Conservation (phyloP, 2,329 filamentous ascomycete species). For the Didymella arachidicola region DNA sequence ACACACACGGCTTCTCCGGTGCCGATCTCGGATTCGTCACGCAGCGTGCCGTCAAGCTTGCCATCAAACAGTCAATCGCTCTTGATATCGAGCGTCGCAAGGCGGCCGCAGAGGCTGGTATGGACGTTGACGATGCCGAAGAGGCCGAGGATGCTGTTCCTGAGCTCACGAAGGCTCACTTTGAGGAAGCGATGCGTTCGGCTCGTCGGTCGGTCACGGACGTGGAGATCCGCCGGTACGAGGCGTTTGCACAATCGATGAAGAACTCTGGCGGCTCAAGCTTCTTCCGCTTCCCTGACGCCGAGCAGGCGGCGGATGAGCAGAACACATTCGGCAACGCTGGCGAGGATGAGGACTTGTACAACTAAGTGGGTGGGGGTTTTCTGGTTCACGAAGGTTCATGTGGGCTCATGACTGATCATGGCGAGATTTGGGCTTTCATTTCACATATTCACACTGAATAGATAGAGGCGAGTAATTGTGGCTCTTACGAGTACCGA, state of each 20-base stretch:
- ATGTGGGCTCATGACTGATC: constrained; percentile 30
- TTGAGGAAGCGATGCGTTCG: constrained; percentile 97
- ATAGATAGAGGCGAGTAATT: constrained; percentile 34
- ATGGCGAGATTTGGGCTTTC: constrained; percentile 23
- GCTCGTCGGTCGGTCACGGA: constrained; percentile 94
- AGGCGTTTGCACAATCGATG: constrained; percentile 98
- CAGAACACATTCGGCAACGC: constrained; percentile 75
- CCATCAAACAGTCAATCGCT: constrained; percentile 96
- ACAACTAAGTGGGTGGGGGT: constrained; percentile 71
- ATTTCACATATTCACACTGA: constrained; percentile 18
- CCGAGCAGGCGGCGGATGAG: constrained; percentile 56
- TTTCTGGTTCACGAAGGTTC: constrained; percentile 3
- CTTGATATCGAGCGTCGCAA: constrained; percentile 88
- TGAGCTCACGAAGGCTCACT: constrained; percentile 93
- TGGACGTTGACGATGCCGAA: constrained; percentile 76
- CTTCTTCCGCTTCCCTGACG: constrained; percentile 92
- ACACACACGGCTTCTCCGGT: constrained; percentile 99
- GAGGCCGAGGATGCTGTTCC: constrained; percentile 89
- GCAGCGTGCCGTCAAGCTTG: constrained; percentile 97
- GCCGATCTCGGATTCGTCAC: constrained; percentile 99
- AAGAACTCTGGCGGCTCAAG: constrained; percentile 96
- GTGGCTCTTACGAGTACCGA: constrained; percentile 14
- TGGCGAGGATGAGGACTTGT: constrained; percentile 95
- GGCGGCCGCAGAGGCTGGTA: constrained; percentile 79
- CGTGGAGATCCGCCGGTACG: constrained; percentile 96